Percentiles rank a stretch among this genome's conserved stretches.
Conservation (phyloP, 345 rosid genomes). For the Salix suchowensis region DNA sequence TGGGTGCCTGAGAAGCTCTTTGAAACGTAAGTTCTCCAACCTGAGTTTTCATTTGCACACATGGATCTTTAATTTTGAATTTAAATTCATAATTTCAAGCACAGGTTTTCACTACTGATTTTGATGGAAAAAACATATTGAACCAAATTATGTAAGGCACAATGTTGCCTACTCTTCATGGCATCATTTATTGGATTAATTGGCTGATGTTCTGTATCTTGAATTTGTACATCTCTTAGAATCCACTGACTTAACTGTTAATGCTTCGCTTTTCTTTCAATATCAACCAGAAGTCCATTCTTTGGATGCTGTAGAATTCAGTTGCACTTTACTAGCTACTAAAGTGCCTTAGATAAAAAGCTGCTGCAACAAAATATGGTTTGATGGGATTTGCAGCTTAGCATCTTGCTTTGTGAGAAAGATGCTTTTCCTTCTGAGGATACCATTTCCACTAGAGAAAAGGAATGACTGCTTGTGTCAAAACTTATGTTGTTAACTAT, state of each 20-base stretch:
- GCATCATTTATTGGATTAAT: not conserved
- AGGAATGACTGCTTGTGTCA: too few species aligned
- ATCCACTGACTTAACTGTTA: not conserved
- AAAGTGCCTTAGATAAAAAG: too few species aligned
- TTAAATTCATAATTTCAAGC: not conserved
- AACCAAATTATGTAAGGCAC: not conserved
- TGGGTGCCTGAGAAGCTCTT: slow-evolving; percentile 98
- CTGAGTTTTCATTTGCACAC: slow-evolving; percentile 1
- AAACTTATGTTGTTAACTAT: too few species aligned
- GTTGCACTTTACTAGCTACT: not conserved
- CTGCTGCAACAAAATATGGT: too few species aligned
- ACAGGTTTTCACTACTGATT: not conserved
- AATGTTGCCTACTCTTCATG: not conserved
- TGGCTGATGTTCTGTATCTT: not conserved
- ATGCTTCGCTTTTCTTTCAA: not conserved
- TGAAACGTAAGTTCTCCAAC: slow-evolving; percentile 54
- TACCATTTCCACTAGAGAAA: too few species aligned
- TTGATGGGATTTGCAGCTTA: not conserved
- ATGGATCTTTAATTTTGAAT: not conserved
- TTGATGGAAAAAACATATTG: not conserved
- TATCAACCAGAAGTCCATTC: too few species aligned
- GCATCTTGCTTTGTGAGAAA: not conserved
- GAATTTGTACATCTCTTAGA: not conserved
- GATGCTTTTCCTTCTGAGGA: too few species aligned
- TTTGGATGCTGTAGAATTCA: not conserved